Evolutionary conservation across 257 asterid species (phyloP).

Genomic region (Salvia rosmarinus): DNA sequence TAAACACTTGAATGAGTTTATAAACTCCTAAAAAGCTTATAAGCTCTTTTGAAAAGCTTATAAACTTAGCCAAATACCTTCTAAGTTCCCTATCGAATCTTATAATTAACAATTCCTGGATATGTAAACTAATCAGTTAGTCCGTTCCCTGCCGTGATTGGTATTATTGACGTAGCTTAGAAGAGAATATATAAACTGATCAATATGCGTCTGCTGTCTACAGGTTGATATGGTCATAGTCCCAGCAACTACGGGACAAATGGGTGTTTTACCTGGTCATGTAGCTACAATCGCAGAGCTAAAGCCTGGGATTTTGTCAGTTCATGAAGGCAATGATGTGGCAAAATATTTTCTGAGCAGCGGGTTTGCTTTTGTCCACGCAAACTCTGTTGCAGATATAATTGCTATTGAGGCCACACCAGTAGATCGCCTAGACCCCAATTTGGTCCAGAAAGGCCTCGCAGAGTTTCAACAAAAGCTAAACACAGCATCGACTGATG

Average conservation of each 20-base stretch:
- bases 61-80: too few species aligned
- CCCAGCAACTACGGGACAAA: constrained; percentile 85
- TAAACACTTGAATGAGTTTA: too few species aligned
- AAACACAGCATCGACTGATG: constrained; percentile 72
- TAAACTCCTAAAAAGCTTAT: too few species aligned
- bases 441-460: constrained; percentile 72
- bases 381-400: constrained; percentile 75
- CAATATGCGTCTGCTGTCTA: neutral
- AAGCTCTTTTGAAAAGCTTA: too few species aligned
- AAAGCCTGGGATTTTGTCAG: constrained; percentile 74
- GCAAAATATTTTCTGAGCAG: constrained; percentile 71
- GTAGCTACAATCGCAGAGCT: constrained; percentile 89
- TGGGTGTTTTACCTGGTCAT: constrained; percentile 95
- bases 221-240: constrained; percentile 93
- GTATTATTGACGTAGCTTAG: neutral
- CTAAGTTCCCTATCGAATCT: neutral
- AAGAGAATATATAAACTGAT: neutral
- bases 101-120: neutral
- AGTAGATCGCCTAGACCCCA: constrained; percentile 67
- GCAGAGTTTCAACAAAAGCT: constrained; percentile 77
- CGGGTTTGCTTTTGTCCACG: constrained; percentile 81
- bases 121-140: neutral
- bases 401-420: constrained; percentile 81
- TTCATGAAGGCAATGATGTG: constrained; percentile 74
- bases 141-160: neutral